Base-by-base conservation (phyloP, 225 moss, liverwort and hornwort genomes). In the Bryoerythrophyllum caledonicum region DNA sequence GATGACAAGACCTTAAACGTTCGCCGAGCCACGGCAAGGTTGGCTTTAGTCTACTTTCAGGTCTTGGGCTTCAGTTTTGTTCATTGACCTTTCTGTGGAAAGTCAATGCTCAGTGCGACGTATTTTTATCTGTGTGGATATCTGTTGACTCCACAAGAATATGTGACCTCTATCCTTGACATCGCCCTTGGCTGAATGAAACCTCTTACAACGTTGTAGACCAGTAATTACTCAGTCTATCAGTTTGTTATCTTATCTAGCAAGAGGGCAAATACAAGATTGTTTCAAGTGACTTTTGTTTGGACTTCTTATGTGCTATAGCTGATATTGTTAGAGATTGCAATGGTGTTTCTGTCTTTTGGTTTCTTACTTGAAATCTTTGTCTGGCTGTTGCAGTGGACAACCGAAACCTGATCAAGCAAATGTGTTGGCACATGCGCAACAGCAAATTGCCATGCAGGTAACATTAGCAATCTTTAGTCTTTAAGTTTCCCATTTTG, bases 1-100 rank as follows among this genome's bases (percentile, higher is more conserved):
- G 99, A 94, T 91, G 99, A 99, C 94, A 99, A 99, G 99, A 99
- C 99, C 59, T 92, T 99, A 93, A 99, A 93, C 86, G 99, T 99
- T 83, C 95, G 99, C 89, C 95, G 99, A 76, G 99, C 99, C 89
- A 95, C 95, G 87, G 99, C 99, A 91, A 99, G 99, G 99, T 99
- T 99, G 97, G 96, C 92, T 89, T 91, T 94, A 93, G 90, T 89
- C 85, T 84, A 94, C 88, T 94, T 86, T 88, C 90, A 87, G 83
- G 80, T 90, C 82, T 85, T 68, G 78, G 73, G 84, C 75, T 79
- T 82, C 81, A 74, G 80, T 77, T 70, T 82, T 71, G 78, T 80
- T 74, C 76, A 78, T 87, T 84, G 79, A 53, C 78, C 74, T 74
- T 84, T 79, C 81, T 62, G 63, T 57, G 75, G 80, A 74, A 80